Evolutionary conservation across 805 yeast species (phyloP), one percentile per base, ranked within the genome.

Genomic region (Candida tallmaniae): DNA sequence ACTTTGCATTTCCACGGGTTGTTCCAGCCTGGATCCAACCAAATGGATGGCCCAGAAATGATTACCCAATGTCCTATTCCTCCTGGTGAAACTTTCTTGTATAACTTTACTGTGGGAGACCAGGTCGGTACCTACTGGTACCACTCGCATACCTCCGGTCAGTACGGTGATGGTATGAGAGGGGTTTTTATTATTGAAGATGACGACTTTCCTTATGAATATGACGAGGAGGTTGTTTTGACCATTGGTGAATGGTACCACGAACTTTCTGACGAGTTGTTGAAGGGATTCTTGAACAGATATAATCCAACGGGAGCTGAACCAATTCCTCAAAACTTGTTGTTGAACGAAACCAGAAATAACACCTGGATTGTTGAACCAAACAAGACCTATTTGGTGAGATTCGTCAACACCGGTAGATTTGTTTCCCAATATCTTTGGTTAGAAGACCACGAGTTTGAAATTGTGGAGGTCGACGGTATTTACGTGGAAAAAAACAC

Each of bases 51-150:
- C 39, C 94, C 96, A 11, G 83, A 83, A 50, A 68, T 76, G 75
- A 70, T 90, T 29, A 77, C 85, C 23, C 97, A 90, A 62, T 93
- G 97, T 72, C 95, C 96, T 19, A 80, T 87, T 45, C 79, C 84
- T n/a, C 83, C 94, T 5, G 83, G 83, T 35, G 74, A 75, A 41
- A 73, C 83, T 13, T 68, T 76, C 62, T 60, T 80, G 43, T 93
- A 93, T 70, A 88, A 90, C 68, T 93, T 93, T 62, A 83, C 96
- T 18, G 86, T 88, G 41, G 75, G 74, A 32, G 70, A 75, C 42
- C 96, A 93, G 62, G 77, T 70, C 38, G 98, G 98, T 51, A 75
- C 95, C 13, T 93, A 70, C 71, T 93, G 98, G 98, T 93, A 90
- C 70, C 98, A 93, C 62, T 86, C 97, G 20, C 98, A 93, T 65